Percentiles rank a stretch among this genome's conserved stretches.
phyloP scores from a whole-genome alignment of 2,329 filamentous ascomycete genomes.

The Claviceps digitariae region DNA sequence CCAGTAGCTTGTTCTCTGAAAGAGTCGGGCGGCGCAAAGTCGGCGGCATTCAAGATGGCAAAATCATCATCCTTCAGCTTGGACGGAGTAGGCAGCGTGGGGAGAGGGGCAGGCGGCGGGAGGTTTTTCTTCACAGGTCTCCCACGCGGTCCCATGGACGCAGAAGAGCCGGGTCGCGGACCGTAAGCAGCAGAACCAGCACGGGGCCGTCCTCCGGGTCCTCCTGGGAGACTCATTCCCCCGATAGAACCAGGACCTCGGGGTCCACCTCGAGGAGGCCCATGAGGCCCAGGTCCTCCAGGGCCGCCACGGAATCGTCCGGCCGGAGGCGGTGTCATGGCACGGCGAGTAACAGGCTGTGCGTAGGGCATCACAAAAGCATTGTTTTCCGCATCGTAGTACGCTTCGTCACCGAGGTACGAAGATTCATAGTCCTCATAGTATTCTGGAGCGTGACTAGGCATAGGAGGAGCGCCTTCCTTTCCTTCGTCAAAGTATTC shows the following conservation, averaged over 20 bases:
- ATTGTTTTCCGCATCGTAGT: slow-evolving; percentile 53
- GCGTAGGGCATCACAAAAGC: slow-evolving; percentile 73
- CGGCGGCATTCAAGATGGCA: slow-evolving; percentile 51
- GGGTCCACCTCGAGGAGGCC: slow-evolving; percentile 13
- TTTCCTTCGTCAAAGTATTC: slow-evolving; percentile 89
- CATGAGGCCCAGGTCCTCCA: slow-evolving; percentile 15
- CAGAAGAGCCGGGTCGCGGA: slow-evolving; percentile 47
- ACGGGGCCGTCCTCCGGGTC: slow-evolving; percentile 36
- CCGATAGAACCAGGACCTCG: slow-evolving; percentile 33
- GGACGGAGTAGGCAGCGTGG: slow-evolving; percentile 69
- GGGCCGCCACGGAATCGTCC: slow-evolving; percentile 29
- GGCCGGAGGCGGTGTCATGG: slow-evolving; percentile 84
- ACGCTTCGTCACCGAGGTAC: slow-evolving; percentile 53
- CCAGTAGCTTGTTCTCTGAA: slow-evolving; percentile 58
- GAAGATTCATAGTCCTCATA: slow-evolving; percentile 64
- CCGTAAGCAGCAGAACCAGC: slow-evolving; percentile 27
- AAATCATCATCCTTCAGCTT: slow-evolving; percentile 74
- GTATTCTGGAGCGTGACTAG: slow-evolving; percentile 30
- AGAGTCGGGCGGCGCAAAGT: slow-evolving; percentile 71
- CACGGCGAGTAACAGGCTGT: slow-evolving; percentile 72
- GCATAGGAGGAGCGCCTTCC: slow-evolving; percentile 28
- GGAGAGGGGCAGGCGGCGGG: slow-evolving; percentile 61
- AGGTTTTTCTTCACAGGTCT: slow-evolving; percentile 30
- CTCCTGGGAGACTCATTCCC: slow-evolving; percentile 31
- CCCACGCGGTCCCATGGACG: slow-evolving; percentile 33